Percentiles rank a stretch among this genome's conserved stretches.
Evolutionary conservation across 495 filamentous ascomycete species (phyloP).

Genomic region (Penicillium verhagenii): DNA sequence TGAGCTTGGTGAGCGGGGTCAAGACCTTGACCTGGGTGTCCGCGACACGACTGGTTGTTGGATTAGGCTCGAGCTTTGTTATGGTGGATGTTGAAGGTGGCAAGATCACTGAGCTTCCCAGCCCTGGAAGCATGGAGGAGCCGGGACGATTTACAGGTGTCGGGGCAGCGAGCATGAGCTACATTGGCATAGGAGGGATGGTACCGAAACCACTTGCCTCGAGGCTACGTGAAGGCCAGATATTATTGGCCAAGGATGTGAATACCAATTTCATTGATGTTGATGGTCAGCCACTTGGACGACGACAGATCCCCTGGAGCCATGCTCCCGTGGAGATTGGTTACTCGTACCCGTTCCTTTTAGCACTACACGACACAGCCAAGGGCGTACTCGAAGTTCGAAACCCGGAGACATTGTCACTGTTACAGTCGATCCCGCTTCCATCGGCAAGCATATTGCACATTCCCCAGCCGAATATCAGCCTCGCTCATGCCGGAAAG

Average conservation of each 20-base stretch:
- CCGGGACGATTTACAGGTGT: conserved; percentile 63
- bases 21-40: conserved; percentile 87
- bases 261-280: conserved; percentile 89
- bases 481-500: conserved; percentile 89
- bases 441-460: conserved; percentile 79
- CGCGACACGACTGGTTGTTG: conserved; percentile 79
- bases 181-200: conserved; percentile 89
- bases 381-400: conserved; percentile 88
- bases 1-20: conserved; percentile 74
- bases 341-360: conserved; percentile 92
- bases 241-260: conserved; percentile 91
- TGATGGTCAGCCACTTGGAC: conserved; percentile 76
- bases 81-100: conserved; percentile 79
- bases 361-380: conserved; percentile 78
- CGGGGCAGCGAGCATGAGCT: conserved; percentile 80
- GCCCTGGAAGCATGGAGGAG: conserved; percentile 71
- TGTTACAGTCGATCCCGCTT: conserved; percentile 81
- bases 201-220: conserved; percentile 88
- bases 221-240: conserved; percentile 74
- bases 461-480: conserved; percentile 91
- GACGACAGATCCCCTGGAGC: conserved; percentile 87
- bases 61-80: conserved; percentile 84
- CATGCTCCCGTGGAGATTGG: conserved; percentile 85
- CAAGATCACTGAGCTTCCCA: conserved; percentile 71
- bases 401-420: conserved; percentile 85